phyloP scores from a whole-genome alignment of 2,329 filamentous ascomycete species.

The Ophiostoma quercus region DNA sequence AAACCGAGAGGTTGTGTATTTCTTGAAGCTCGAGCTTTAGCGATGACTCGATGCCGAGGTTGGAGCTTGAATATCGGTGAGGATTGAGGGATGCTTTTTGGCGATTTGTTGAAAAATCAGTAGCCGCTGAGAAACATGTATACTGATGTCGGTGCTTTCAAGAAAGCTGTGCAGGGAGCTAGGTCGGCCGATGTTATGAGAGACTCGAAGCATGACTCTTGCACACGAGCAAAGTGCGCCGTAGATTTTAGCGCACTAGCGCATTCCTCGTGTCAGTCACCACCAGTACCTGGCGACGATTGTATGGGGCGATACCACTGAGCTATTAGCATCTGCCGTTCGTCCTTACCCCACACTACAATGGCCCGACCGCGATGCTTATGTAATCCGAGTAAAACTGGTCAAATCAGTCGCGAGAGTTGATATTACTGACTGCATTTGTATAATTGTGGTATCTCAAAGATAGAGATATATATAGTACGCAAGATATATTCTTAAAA shows the following conservation, averaged over 20 bases:
- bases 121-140: not conserved
- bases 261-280: not conserved
- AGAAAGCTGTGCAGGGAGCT: not conserved
- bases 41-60: not conserved
- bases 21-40: not conserved
- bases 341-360: slow-evolving; percentile 8
- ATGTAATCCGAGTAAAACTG: not conserved
- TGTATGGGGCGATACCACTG: not conserved
- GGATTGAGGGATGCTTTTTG: not conserved
- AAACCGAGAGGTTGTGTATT: not conserved
- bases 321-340: not conserved
- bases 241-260: slow-evolving; percentile 13
- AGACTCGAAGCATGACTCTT: not conserved
- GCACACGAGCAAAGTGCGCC: not conserved
- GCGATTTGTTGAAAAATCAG: not conserved
- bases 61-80: not conserved
- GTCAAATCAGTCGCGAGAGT: not conserved
- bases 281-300: not conserved
- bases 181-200: not conserved
- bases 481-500: no score
- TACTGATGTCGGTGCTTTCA: not conserved
- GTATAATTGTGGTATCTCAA: not conserved
- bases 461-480: no score
- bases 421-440: not conserved
- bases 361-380: not conserved